Base-by-base conservation (phyloP, 2,329 filamentous ascomycete species). In the Clarireedia sp. region DNA sequence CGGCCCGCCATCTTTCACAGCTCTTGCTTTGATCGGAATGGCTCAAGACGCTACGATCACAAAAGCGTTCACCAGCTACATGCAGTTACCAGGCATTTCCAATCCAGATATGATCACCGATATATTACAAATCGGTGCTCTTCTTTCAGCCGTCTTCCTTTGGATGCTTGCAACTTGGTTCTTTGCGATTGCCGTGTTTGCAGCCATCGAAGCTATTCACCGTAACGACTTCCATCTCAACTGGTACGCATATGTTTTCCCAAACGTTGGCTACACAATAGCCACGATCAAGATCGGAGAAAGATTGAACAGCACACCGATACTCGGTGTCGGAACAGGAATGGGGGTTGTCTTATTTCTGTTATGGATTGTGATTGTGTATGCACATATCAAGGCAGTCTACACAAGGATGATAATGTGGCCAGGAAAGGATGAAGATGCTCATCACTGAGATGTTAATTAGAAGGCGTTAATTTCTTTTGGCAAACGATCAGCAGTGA, bases 1-100 rank as follows among this genome's bases (percentile, higher is more conserved):
- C n/a, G 86, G 86, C 0, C 85, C 86, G 1, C 85, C 85, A 0
- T 78, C 83, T 1, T 89, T 88, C 72, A 89, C 86, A 0, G 82
- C 81, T 1, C 72, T 89, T 14, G 85, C 86, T 0, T 74, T 89
- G 41, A 79, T 89, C 38, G 85, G 85, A 48, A 85, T 89, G 78
- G 77, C 84, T 0, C 74, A 78, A 46, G 75, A 76, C 8, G 68
- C 83, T 0, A 72, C 36, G 16, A 16, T 17, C 2, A 53, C 54
- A 63, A 0, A 61, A 67, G 23, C 65, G 62, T 54, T 61, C 58
- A 14, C 53, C 56, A 7, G 60, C 61, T 51, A 62, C 59, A 10
- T 66, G 60, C 16, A 64, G 66, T 55, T 65, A 60, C 6, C 65
- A 60, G 49, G 49, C 2, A 64, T 81, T 51, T 72, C 75, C 24